These are phyloP conservation scores for Cornus kousa DNA, from an alignment of 148 eudicot species.

Conservation along the genomic window DNA sequence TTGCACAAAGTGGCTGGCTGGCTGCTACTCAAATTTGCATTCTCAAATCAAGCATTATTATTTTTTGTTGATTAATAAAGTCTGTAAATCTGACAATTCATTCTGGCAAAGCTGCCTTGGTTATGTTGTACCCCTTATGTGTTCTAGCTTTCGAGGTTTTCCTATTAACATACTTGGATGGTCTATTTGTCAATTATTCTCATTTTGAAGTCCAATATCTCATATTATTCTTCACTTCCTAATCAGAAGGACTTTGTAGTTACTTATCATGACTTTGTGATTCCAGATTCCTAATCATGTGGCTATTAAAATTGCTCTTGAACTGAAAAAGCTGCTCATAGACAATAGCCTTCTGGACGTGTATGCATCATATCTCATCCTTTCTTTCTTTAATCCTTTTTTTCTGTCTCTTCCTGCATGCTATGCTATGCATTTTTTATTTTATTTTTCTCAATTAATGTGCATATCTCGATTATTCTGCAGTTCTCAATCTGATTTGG, in stretches of 20 bases:
- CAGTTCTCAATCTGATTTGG: slow-evolving; percentile 92
- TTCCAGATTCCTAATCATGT: slow-evolving; percentile 95
- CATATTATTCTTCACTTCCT: not conserved
- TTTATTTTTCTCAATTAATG: not conserved
- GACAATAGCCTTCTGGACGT: slow-evolving; percentile 97
- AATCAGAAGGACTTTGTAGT: not conserved
- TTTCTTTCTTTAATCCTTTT: not conserved
- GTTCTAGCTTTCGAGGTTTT: not conserved
- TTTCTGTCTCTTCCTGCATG: not conserved
- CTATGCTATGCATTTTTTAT: not conserved
- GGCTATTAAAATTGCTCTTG: slow-evolving; percentile 94
- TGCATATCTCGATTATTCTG: slow-evolving; percentile 19
- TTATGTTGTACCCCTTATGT: not conserved
- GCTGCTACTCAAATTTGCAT: not conserved
- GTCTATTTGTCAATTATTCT: not conserved
- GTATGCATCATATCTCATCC: slow-evolving; percentile 45
- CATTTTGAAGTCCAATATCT: not conserved
- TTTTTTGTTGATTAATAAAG: not conserved
- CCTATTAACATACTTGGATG: not conserved
- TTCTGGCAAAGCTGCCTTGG: not conserved
- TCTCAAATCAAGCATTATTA: not conserved
- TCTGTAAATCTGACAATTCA: not conserved
- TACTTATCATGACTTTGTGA: slow-evolving; percentile 1
- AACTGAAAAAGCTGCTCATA: slow-evolving; percentile 86
- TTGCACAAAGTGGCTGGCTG: not conserved